Conservation (phyloP, 2,329 filamentous ascomycete genomes). For the Aspergillus jensenii region DNA sequence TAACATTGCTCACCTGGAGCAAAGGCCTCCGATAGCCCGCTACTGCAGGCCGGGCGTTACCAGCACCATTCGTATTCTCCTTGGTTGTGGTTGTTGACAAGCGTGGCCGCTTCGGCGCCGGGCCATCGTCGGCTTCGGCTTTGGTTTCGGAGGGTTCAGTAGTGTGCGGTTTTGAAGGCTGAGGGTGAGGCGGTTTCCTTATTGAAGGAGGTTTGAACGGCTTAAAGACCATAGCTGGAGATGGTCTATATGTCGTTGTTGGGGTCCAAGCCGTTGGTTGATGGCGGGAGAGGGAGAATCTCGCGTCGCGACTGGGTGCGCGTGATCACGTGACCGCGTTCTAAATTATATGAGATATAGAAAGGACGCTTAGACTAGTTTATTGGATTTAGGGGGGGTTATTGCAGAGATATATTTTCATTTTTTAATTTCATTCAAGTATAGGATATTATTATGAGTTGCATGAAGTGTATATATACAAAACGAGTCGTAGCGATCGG, state of each 20-base stretch:
- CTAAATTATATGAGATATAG: too few relatives aligned
- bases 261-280: neutral
- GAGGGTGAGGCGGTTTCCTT: slow-evolving; percentile 27
- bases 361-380: too few relatives aligned
- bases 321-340: slow-evolving; percentile 5
- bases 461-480: neutral
- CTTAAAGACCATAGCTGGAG: slow-evolving; percentile 42
- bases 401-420: neutral
- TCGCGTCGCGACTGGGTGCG: neutral
- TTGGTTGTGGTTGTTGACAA: slow-evolving; percentile 18
- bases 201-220: slow-evolving; percentile 48
- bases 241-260: slow-evolving; percentile 7
- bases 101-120: slow-evolving; percentile 38
- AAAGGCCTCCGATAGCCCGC: slow-evolving; percentile 30
- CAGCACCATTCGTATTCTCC: slow-evolving; percentile 13
- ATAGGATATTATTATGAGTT: neutral
- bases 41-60: slow-evolving; percentile 9
- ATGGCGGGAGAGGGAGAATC: neutral
- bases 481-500: neutral
- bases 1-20: slow-evolving; percentile 30
- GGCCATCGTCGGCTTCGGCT: slow-evolving; percentile 8
- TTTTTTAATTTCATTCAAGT: too few relatives aligned
- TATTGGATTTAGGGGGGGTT: neutral
- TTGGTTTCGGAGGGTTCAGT: slow-evolving; percentile 3
- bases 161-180: neutral